These are phyloP conservation scores for Talaromyces sp. DNA, from an alignment of 2,329 filamentous ascomycete genomes.

Conservation along the genomic window DNA sequence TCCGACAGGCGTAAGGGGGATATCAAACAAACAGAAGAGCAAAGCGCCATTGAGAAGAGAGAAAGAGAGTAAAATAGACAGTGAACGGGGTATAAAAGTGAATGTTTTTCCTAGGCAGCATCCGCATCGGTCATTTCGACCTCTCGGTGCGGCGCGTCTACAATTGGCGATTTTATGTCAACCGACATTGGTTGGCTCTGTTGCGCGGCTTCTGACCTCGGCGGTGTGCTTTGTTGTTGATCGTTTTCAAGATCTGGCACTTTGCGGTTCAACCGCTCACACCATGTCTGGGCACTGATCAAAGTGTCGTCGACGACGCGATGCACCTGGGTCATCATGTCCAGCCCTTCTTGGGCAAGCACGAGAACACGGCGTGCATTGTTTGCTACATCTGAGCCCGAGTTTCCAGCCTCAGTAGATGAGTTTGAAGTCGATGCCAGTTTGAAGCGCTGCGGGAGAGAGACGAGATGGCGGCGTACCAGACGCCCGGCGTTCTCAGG, in stretches of 20 bases:
- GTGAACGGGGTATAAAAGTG: not conserved
- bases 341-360: slow-evolving; percentile 81
- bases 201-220: slow-evolving; percentile 10
- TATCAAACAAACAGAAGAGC: not conserved
- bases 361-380: slow-evolving; percentile 72
- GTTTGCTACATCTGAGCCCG: slow-evolving; percentile 43
- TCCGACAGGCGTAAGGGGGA: not conserved
- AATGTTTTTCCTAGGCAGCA: not conserved
- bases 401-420: slow-evolving; percentile 25
- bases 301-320: slow-evolving; percentile 84
- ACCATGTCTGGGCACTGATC: slow-evolving; percentile 86
- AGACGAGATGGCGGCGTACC: slow-evolving; percentile 77
- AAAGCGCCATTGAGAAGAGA: not conserved
- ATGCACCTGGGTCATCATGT: slow-evolving; percentile 91
- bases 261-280: slow-evolving; percentile 63
- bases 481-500: slow-evolving; percentile 81
- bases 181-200: not conserved
- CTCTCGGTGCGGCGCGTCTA: slow-evolving; percentile 3
- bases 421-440: slow-evolving; percentile 54
- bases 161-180: slow-evolving; percentile 9
- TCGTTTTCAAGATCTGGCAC: slow-evolving; percentile 24
- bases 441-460: slow-evolving; percentile 75
- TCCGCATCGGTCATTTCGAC: slow-evolving; percentile 9
- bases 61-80: not conserved
- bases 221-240: slow-evolving; percentile 19